These are phyloP conservation scores for Russula sp. DNA, from an alignment of 768 basidiomycete species.

Conservation along the genomic window DNA sequence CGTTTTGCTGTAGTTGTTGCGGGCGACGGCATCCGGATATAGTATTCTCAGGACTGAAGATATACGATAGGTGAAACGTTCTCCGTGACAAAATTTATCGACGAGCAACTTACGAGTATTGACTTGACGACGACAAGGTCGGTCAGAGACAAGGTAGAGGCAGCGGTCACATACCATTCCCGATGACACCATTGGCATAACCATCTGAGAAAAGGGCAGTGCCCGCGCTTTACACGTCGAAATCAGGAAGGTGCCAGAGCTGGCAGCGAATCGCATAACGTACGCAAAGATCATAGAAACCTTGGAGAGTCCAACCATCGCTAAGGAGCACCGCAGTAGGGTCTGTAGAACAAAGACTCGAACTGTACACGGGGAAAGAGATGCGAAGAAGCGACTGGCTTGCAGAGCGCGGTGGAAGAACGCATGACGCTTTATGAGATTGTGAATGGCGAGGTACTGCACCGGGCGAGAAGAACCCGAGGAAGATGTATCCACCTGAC, in stretches of 20 bases:
- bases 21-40: conserved; percentile 46
- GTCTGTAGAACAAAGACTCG: neutral
- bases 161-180: conserved; percentile 49
- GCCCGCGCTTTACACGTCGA: conserved; percentile 49
- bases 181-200: conserved; percentile 80
- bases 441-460: neutral
- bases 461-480: neutral
- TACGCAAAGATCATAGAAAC: conserved; percentile 85
- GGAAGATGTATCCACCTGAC: neutral
- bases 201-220: conserved; percentile 87
- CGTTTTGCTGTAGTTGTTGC: conserved; percentile 52
- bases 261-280: conserved; percentile 24
- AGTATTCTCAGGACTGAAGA: conserved; percentile 57
- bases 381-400: neutral
- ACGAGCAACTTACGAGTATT: conserved; percentile 48
- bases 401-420: neutral
- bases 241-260: conserved; percentile 3
- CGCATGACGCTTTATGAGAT: conserved; percentile 1
- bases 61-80: neutral
- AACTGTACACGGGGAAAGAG: neutral
- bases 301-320: conserved; percentile 31
- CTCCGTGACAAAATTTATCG: neutral
- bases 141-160: neutral
- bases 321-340: neutral
- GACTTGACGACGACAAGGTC: conserved; percentile 35